Conservation (phyloP, 371 early-diverging fungal genomes). For the Phascolomyces articulosus region DNA sequence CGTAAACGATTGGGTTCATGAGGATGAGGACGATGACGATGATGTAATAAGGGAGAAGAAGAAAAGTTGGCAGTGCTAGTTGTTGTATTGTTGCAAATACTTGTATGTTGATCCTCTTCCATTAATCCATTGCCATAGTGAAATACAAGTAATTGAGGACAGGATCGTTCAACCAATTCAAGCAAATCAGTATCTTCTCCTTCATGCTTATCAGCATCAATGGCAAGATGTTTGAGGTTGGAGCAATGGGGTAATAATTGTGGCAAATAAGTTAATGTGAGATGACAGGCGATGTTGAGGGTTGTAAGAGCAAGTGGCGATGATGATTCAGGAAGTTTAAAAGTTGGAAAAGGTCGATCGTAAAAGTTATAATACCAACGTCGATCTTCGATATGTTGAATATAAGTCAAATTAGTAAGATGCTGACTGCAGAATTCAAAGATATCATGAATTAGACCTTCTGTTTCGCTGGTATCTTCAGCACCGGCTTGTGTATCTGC, state of each 20-base stretch:
- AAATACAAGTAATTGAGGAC: not conserved
- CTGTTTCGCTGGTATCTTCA: not conserved
- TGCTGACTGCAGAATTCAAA: not conserved
- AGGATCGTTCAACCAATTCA: not conserved
- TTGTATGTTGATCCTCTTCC: not conserved
- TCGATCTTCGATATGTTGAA: not conserved
- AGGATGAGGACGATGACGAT: no score
- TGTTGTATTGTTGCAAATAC: not conserved
- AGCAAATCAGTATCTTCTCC: not conserved
- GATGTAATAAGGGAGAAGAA: not conserved
- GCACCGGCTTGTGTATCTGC: not conserved
- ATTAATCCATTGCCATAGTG: not conserved
- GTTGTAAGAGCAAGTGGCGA: not conserved
- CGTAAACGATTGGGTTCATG: no score
- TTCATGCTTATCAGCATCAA: not conserved
- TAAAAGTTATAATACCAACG: constrained; percentile 7
- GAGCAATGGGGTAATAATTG: not conserved
- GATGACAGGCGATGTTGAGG: not conserved
- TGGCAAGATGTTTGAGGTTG: not conserved
- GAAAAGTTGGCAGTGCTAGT: not conserved
- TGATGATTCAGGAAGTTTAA: not conserved
- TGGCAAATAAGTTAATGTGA: not conserved
- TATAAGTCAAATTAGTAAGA: not conserved
- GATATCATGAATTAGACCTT: not conserved
- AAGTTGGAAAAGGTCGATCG: not conserved